Conservation (phyloP, 2,329 filamentous ascomycete genomes). For the Colletotrichum magnum region DNA sequence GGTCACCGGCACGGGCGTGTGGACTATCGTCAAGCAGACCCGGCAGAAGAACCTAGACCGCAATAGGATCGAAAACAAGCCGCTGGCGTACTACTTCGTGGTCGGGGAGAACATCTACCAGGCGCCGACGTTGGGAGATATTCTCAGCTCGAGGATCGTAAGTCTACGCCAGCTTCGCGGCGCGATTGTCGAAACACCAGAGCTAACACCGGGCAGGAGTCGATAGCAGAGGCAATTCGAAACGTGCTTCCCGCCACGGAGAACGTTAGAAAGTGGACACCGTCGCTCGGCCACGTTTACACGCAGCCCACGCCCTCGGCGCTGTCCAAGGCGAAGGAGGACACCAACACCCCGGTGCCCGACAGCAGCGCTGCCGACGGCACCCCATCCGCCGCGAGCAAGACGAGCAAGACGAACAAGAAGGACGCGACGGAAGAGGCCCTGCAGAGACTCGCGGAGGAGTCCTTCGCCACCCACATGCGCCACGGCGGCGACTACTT, state of each 20-base stretch:
- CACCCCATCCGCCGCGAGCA: conserved; percentile 39
- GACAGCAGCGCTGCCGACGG: conserved; percentile 49
- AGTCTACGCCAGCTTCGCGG: conserved; percentile 40
- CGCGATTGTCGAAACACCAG: neutral
- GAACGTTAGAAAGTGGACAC: conserved; percentile 67
- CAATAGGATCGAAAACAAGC: conserved; percentile 69
- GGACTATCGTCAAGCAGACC: conserved; percentile 79
- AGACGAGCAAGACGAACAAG: conserved; percentile 46
- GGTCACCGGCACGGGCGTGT: conserved; percentile 75
- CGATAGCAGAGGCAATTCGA: conserved; percentile 57
- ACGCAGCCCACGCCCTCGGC: conserved; percentile 51
- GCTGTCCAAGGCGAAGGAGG: conserved; percentile 43
- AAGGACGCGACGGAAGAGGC: conserved; percentile 55
- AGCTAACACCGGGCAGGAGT: conserved; percentile 32
- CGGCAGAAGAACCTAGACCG: conserved; percentile 68
- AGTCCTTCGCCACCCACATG: conserved; percentile 70
- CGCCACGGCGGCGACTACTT: conserved; percentile 75
- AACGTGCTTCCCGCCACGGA: conserved; percentile 67
- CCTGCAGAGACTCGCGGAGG: conserved; percentile 66
- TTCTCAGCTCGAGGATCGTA: conserved; percentile 72
- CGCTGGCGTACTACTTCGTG: conserved; percentile 75
- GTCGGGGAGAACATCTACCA: conserved; percentile 77
- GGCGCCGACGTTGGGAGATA: conserved; percentile 73
- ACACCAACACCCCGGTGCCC: conserved; percentile 60
- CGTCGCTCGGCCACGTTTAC: conserved; percentile 68